Evolutionary conservation across 257 asterid genomes (phyloP).

Genomic region (Solanum tarapatanum): DNA sequence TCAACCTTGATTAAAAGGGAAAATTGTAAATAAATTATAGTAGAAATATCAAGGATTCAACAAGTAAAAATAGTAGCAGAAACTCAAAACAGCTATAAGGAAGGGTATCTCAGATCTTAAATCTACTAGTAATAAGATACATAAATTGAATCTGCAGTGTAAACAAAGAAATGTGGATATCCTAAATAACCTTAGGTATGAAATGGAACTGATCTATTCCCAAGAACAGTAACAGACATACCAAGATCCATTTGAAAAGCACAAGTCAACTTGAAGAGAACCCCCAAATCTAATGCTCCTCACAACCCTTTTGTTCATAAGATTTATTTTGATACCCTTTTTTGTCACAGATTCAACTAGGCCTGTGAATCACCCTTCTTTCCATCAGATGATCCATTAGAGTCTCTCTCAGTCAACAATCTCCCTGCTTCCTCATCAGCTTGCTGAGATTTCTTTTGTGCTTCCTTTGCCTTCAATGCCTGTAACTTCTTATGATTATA

Average conservation of each 20-base stretch:
- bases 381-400: neutral
- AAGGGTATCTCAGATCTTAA: neutral
- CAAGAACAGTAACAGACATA: neutral
- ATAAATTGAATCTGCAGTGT: neutral
- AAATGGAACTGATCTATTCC: neutral
- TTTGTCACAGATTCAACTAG: neutral
- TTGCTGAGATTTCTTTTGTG: neutral
- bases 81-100: neutral
- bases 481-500: slow-evolving; percentile 4
- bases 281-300: neutral
- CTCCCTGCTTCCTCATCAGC: slow-evolving; percentile 4
- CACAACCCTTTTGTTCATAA: neutral
- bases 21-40: neutral
- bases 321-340: neutral
- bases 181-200: neutral
- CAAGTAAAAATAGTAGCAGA: neutral
- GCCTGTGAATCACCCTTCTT: slow-evolving; percentile 1
- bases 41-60: neutral
- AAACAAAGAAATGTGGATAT: neutral
- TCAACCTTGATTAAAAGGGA: neutral
- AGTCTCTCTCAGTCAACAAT: slow-evolving; percentile 1
- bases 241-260: neutral
- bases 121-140: neutral
- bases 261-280: neutral
- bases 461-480: slow-evolving; percentile 7